These are phyloP conservation scores for Pichia nakasei DNA, from an alignment of 805 yeast species.

Conservation along the genomic window DNA sequence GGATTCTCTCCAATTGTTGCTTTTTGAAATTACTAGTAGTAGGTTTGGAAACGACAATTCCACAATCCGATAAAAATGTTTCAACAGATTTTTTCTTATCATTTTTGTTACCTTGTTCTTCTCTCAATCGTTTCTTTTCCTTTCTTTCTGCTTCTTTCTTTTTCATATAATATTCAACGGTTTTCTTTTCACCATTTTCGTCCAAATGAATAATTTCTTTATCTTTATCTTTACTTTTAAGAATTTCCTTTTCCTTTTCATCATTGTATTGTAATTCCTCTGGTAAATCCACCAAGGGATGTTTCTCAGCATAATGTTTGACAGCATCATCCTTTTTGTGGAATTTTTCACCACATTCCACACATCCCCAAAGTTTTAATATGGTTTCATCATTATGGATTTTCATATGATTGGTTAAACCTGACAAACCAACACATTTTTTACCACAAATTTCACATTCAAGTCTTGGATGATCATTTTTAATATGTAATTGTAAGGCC, in stretches of 20 bases:
- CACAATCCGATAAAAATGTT: constrained; percentile 2
- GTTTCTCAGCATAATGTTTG: constrained; percentile 46
- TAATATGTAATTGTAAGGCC: constrained; percentile 61
- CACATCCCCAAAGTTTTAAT: constrained; percentile 61
- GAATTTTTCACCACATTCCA: constrained; percentile 40
- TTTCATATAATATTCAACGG: not conserved
- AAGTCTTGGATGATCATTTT: constrained; percentile 63
- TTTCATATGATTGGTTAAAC: constrained; percentile 64
- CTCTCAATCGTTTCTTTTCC: not conserved
- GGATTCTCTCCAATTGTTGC: constrained; percentile 29
- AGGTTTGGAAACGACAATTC: constrained; percentile 8
- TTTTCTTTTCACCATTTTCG: constrained; percentile 1
- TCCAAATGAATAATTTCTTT: not conserved
- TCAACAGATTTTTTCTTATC: not conserved
- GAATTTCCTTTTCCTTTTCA: not conserved
- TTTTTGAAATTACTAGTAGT: constrained; percentile 32
- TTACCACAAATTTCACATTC: constrained; percentile 58
- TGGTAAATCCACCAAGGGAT: constrained; percentile 19
- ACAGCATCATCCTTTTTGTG: constrained; percentile 49
- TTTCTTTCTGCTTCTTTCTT: not conserved
- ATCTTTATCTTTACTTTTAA: not conserved
- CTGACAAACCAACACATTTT: constrained; percentile 64
- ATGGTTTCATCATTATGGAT: constrained; percentile 50
- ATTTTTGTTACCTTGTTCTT: not conserved
- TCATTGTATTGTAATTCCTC: constrained; percentile 8